A percentile compares a stretch with the other conserved stretches of the same genome.
Evolutionary conservation across 805 yeast genomes (phyloP).

Genomic region (Kregervanrija pseudodelftensis): DNA sequence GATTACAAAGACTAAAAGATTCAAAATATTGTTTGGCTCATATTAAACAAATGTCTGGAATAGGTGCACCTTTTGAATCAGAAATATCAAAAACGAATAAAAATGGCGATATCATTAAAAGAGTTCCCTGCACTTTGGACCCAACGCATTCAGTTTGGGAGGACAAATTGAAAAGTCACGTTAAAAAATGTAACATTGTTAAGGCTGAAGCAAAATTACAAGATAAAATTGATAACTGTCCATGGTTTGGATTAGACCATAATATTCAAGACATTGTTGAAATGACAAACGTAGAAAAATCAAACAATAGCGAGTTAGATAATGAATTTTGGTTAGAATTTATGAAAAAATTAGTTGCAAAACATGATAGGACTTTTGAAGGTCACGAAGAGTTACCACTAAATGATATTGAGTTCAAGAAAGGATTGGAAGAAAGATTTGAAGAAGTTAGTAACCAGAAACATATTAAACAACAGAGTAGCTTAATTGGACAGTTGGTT

Average conservation of each 20-base stretch:
- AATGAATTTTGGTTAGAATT: conserved; percentile 18
- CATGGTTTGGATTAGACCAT: conserved; percentile 44
- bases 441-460: conserved; percentile 51
- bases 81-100: conserved; percentile 13
- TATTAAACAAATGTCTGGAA: conserved; percentile 6
- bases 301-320: conserved; percentile 6
- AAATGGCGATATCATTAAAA: conserved; percentile 24
- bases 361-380: conserved; percentile 9
- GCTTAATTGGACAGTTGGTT: conserved; percentile 63
- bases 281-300: background rate
- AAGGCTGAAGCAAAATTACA: conserved; percentile 24
- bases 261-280: conserved; percentile 31
- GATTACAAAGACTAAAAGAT: conserved; percentile 47
- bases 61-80: conserved; percentile 4
- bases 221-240: conserved; percentile 22
- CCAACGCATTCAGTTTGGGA: conserved; percentile 68
- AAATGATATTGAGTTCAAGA: conserved; percentile 16
- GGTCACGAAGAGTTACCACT: conserved; percentile 9
- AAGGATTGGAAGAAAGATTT: conserved; percentile 37
- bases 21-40: conserved; percentile 61
- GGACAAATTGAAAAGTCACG: conserved; percentile 46
- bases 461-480: conserved; percentile 78
- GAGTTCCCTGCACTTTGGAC: conserved; percentile 75
- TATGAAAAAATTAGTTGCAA: conserved; percentile 10
- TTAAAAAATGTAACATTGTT: conserved; percentile 52